phyloP scores from a whole-genome alignment of 1,284 basidiomycete species.

The Neonothopanus nambi region DNA sequence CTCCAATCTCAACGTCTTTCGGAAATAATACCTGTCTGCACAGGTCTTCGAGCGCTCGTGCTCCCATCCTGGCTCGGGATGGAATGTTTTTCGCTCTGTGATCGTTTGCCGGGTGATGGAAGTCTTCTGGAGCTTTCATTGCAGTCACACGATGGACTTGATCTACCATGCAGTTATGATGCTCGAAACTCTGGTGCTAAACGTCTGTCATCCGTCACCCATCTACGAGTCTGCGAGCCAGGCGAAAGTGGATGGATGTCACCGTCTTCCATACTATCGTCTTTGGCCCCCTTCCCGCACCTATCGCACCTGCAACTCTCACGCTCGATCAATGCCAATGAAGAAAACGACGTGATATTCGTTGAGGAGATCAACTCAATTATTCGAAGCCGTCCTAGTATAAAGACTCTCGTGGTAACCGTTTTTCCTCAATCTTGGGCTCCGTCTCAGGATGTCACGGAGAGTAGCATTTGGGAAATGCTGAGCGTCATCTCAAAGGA shows the following conservation, averaged over 20 bases:
- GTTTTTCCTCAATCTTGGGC: slow-evolving; percentile 31
- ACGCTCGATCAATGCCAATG: slow-evolving; percentile 40
- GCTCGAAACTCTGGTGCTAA: slow-evolving; percentile 12
- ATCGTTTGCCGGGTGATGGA: slow-evolving; percentile 12
- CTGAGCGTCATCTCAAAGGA: slow-evolving; percentile 22
- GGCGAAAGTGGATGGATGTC: slow-evolving; percentile 34
- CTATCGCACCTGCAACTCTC: slow-evolving; percentile 44
- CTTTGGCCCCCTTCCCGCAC: slow-evolving; percentile 33
- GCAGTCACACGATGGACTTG: slow-evolving; percentile 26
- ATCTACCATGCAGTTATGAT: slow-evolving; percentile 3
- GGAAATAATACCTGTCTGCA: slow-evolving; percentile 30
- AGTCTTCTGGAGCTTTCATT: slow-evolving; percentile 26
- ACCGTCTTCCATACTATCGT: slow-evolving; percentile 34
- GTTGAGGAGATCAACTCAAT: slow-evolving; percentile 32
- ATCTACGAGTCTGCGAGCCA: slow-evolving; percentile 41
- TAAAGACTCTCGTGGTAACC: slow-evolving; percentile 38
- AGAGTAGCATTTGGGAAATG: slow-evolving; percentile 32
- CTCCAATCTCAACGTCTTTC: slow-evolving; percentile 20
- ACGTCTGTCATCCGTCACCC: slow-evolving; percentile 28
- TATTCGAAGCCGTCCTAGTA: slow-evolving; percentile 25
- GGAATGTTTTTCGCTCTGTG: slow-evolving; percentile 16
- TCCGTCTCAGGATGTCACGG: slow-evolving; percentile 16
- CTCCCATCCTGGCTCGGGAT: slow-evolving; percentile 27
- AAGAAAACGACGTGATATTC: slow-evolving; percentile 43
- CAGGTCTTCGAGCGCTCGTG: slow-evolving; percentile 27